A percentile compares a stretch with the other conserved stretches of the same genome.
phyloP scores from a whole-genome alignment of 257 asterid genomes.

The Solanum etuberosum region DNA sequence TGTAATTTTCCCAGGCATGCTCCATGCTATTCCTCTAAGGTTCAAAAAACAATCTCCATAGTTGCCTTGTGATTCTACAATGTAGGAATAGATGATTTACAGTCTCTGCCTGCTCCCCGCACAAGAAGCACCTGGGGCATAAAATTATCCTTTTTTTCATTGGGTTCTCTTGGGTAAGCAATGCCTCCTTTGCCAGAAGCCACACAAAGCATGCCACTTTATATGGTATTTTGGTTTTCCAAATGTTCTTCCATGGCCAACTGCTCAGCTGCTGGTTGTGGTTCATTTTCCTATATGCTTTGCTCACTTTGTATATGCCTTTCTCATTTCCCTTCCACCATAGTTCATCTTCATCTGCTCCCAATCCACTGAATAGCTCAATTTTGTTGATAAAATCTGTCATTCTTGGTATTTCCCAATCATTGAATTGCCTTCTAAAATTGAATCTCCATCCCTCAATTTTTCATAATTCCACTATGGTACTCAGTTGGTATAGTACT shows the following conservation, averaged over 20 bases:
- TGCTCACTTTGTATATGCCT: background rate
- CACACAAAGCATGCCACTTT: background rate
- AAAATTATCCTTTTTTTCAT: background rate
- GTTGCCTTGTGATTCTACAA: background rate
- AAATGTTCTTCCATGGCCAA: background rate
- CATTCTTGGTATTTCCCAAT: background rate
- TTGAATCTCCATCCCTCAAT: background rate
- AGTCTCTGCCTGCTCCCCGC: background rate
- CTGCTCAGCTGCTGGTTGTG: background rate
- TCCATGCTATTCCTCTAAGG: background rate
- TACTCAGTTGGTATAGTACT: background rate
- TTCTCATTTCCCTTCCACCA: background rate
- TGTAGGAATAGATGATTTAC: background rate
- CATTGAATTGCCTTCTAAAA: background rate
- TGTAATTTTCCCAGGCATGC: background rate
- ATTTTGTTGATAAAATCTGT: background rate
- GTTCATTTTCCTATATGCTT: background rate
- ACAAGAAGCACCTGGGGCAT: background rate
- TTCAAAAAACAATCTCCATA: background rate
- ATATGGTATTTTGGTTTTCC: background rate
- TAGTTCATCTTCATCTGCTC: background rate
- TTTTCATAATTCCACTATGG: background rate
- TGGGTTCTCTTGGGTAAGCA: background rate
- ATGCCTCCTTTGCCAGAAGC: background rate
- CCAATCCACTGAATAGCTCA: background rate